phyloP scores from a whole-genome alignment of 306 rosid species.

The Gillenia trifoliata region DNA sequence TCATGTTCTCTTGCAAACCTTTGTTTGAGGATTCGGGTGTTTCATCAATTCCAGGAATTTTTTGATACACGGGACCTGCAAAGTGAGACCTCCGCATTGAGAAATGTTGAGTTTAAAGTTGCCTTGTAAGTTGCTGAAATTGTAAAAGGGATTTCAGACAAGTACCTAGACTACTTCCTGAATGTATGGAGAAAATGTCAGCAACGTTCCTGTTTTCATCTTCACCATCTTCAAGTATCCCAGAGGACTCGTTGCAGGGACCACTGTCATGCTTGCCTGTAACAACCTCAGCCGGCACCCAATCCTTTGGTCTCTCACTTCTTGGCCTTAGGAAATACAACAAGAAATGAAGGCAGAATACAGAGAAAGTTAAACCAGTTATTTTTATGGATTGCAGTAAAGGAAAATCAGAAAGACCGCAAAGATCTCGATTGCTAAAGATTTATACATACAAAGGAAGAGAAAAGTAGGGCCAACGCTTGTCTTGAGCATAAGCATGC shows the following conservation, averaged over 20 bases:
- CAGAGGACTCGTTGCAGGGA: constrained; percentile 25
- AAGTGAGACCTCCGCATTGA: background rate
- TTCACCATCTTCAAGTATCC: constrained; percentile 32
- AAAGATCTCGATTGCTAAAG: background rate
- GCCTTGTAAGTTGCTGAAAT: background rate
- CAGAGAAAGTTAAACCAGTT: constrained; percentile 8
- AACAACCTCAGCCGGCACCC: constrained; percentile 78
- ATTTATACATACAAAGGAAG: constrained; percentile 64
- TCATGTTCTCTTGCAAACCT: constrained; percentile 18
- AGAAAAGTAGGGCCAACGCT: constrained; percentile 88
- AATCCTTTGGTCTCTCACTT: constrained; percentile 86
- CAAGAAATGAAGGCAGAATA: constrained; percentile 24
- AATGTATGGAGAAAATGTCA: constrained; percentile 63
- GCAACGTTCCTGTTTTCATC: constrained; percentile 28
- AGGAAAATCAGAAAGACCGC: constrained; percentile 11
- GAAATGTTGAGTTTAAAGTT: background rate
- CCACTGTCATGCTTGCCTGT: constrained; percentile 10
- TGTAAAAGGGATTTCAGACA: background rate
- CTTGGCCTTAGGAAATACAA: constrained; percentile 51
- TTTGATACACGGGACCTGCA: constrained; percentile 45
- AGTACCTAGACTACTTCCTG: constrained; percentile 43
- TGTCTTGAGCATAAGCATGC: constrained; percentile 98
- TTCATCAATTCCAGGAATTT: constrained; percentile 40
- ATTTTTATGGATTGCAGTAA: background rate
- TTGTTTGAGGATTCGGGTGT: constrained; percentile 36